Evolutionary conservation across 495 filamentous ascomycete genomes (phyloP).

Genomic region (Aspergillus bertholletiae): DNA sequence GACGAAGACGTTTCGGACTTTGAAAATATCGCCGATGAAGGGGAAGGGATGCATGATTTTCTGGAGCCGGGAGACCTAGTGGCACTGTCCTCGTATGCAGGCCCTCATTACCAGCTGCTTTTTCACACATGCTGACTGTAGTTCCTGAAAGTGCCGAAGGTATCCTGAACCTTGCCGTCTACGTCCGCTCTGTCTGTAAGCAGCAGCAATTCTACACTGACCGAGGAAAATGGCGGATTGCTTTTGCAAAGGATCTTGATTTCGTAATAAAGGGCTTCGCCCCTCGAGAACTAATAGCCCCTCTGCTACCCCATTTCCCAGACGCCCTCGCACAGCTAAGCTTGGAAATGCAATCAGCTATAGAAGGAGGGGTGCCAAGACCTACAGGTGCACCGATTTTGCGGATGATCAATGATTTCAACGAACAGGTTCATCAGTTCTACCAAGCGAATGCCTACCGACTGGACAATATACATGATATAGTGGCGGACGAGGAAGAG

Average conservation of each 20-base stretch:
- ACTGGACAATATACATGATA: conserved; percentile 47
- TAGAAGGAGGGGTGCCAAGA: conserved; percentile 44
- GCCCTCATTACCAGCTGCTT: conserved; percentile 1
- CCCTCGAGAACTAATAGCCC: conserved; percentile 49
- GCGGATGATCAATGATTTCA: conserved; percentile 28
- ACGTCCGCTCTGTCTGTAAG: conserved; percentile 58
- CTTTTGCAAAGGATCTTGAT: conserved; percentile 37
- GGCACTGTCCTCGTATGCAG: conserved; percentile 54
- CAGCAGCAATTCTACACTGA: conserved; percentile 70
- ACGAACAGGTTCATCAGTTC: conserved; percentile 25
- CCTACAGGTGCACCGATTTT: conserved; percentile 33
- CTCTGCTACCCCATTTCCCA: conserved; percentile 63
- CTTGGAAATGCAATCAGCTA: conserved; percentile 36
- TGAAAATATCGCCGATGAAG: conserved; percentile 32
- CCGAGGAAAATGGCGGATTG: conserved; percentile 69
- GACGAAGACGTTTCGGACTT: conserved; percentile 30
- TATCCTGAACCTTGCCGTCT: conserved; percentile 59
- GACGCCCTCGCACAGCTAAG: conserved; percentile 31
- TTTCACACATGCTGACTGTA: background rate
- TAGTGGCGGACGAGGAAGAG: conserved; percentile 44
- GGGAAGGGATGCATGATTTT: conserved; percentile 31
- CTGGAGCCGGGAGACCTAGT: conserved; percentile 72
- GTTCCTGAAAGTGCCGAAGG: conserved; percentile 27
- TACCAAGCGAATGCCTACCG: conserved; percentile 43
- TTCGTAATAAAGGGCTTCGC: conserved; percentile 67